Base-by-base conservation (phyloP, 495 filamentous ascomycete genomes). In the Bathelium albidoporum region DNA sequence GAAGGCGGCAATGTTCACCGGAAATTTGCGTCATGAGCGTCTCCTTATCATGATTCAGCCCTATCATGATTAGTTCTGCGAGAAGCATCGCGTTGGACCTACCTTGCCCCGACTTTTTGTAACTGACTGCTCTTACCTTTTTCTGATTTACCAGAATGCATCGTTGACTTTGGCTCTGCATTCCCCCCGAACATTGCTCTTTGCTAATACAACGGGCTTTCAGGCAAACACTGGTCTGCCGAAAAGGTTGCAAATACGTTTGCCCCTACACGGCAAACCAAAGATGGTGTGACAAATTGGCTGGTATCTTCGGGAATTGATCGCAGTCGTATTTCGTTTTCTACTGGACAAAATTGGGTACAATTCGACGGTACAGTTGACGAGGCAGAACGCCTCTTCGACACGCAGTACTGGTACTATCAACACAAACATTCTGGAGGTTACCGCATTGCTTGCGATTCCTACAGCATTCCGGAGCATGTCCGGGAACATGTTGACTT, bases 361-460 rank as follows among this genome's bases (percentile, higher is more conserved):
- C 68, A 78, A 7, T 83, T 86, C 63, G 76, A 84, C 64, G 80
- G 80, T 16, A 79, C 74, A 1, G 68, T 75, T 18, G 69, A 75
- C 32, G 83, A 87, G 64, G 78, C 78, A 0, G 84, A 88, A 65
- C 70, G 68, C 9, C 75, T 88, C 0, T 79, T 88, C 59, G 73
- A 79, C 62, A 82, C 85, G 2, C 74, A 84, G 63, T 88, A 86
- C 66, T 80, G 82, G 64, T 63, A 81, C 45, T 85, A 85, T 69
- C 73, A 80, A 62, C 81, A 87, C 64, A 58, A 67, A 10, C 60
- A 66, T n/a, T 75, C 71, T 43, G 75, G 73, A 16, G 75, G 78
- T 29, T 72, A 74, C 28, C 79, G 79, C 26, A 73, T 83, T 63
- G 80, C 80, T 18, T 83, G 81, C 62, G 75, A 79, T 18, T 62